Base-by-base conservation (phyloP, 1,139 yeast genomes). In the Candida sojae region DNA sequence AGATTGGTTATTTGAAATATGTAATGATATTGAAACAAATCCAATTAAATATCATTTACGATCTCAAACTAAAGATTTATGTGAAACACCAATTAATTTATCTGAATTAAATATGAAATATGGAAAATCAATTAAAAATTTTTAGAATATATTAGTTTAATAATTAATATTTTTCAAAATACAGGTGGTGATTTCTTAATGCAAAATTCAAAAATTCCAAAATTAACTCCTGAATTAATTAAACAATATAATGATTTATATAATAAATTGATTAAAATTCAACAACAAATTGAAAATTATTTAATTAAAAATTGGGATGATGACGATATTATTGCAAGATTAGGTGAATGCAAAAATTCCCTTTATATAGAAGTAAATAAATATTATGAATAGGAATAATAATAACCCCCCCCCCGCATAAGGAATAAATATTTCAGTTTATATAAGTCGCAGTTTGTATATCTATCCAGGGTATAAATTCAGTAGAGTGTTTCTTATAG, bases 11-110 rank as follows among this genome's bases (percentile, higher is more conserved):
- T 70, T 69, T 44, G 62, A 65, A 25, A 51, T 79, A 21, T 80
- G 84, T 57, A 68, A 67, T 42, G 72, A 74, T 38, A 79, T 80
- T 30, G 82, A 79, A 53, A 54, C 52, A 12, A 42, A 80, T 53
- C 85, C 85, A 1, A 65, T 78, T 31, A 68, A 67, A 49, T 80
- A 75, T 53, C 85, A 80, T 49, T 65, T 80, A 28, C 62, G 84
- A 33, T 68, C 83, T 0, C 54, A 65, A 2, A 62, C 75, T 5
- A 73, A 76, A 50, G 61, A 61, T 13, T 60, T 80, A 41, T 71
- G 78, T 11, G 59, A 51, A 0, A 60, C 66, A 21, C 75, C 79
- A 2, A 67, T 70, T 9, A 66, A 73, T 39, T 63, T 73, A 50
- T 54, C 61, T n/a, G 75, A 75, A 26, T 63, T 79, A 36, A 60